Conservation (phyloP, 148 eudicot species). For the Spergularia bocconei region DNA sequence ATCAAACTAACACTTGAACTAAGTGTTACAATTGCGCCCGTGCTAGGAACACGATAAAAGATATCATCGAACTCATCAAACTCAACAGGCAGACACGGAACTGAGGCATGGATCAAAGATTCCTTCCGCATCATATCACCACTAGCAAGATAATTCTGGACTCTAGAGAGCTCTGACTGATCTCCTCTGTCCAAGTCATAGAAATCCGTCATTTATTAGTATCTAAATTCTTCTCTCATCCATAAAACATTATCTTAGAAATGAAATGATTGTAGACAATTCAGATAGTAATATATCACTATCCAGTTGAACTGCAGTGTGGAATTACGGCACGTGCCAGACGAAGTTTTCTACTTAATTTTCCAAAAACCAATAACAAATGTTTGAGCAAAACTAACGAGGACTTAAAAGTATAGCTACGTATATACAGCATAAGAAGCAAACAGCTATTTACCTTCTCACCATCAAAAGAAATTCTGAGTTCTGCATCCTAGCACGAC, state of each 20-base stretch:
- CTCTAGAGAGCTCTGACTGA: constrained; percentile 37
- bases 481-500: constrained; percentile 80
- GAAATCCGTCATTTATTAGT: constrained; percentile 3
- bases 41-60: constrained; percentile 62
- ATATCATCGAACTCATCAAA: constrained; percentile 36
- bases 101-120: constrained; percentile 53
- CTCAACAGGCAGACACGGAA: constrained; percentile 63
- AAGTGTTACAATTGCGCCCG: constrained; percentile 73
- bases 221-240: not conserved
- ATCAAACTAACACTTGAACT: constrained; percentile 61
- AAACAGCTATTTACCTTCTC: constrained; percentile 40
- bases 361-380: not conserved
- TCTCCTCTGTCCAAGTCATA: constrained; percentile 50
- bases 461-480: constrained; percentile 74
- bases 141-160: constrained; percentile 50
- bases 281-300: not conserved
- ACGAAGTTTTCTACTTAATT: not conserved
- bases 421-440: not conserved
- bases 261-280: not conserved
- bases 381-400: too few species aligned
- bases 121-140: constrained; percentile 74
- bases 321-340: not conserved
- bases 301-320: not conserved
- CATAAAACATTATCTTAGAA: not conserved
- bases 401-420: too few species aligned